Base-by-base conservation (phyloP, 805 yeast genomes). In the Tetrapisispora nanseiensis region DNA sequence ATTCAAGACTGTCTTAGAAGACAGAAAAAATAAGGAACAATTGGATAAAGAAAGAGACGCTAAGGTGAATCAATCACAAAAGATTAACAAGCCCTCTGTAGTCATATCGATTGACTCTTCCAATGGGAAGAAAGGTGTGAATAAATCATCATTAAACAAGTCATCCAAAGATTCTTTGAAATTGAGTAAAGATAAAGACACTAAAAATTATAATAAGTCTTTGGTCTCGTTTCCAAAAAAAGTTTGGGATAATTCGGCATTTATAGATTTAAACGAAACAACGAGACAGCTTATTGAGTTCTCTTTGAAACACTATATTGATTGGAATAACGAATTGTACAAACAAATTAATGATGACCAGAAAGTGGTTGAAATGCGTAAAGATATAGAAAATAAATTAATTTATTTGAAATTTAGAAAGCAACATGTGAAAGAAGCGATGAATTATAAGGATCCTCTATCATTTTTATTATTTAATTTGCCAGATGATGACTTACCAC, bases 401-500 rank as follows among this genome's bases (percentile, higher is more conserved):
- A 24, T 54, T 3, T 48, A 61, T 4, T 57, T 75, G n/a, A 92
- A 95, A 0, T 90, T 90, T 53, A 73, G 87, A 44, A 61, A 65
- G 28, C 54, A 72, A 1, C 97, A 89, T 56, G 75, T 82, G 1
- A 62, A 65, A 2, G 97, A 90, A 54, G 78, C 96, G 0, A 62
- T 85, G 37, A 63, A 67, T 22, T 84, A 84, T 54, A 57, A 56
- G 39, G 73, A 68, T 49, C 71, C 73, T 2, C 41, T 68, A 7
- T 66, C 71, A 0, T 68, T 64, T 67, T 70, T 90, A 16, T 63
- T 90, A 10, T 80, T 89, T 50, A 92, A 90, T 54, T 75, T 90
- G 3, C 97, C 97, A 0, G 97, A 92, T 48, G 97, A 89, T 56
- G 98, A 90, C 54, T 66, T 90, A 26, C 98, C 98, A 0, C 50